Conservation (phyloP, 495 filamentous ascomycete genomes). For the Bryoglossum gracile region DNA sequence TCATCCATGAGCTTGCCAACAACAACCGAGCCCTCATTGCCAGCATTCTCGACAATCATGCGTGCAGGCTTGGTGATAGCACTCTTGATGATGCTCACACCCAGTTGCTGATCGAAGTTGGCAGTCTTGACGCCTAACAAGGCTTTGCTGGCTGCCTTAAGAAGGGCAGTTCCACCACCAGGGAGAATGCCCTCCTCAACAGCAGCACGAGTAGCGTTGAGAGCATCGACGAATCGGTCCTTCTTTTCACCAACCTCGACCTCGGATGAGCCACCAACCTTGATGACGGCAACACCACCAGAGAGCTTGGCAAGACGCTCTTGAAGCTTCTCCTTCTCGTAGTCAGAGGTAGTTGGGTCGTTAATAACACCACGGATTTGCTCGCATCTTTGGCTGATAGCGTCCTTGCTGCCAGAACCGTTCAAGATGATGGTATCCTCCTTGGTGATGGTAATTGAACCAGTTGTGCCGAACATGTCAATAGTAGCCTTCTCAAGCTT, state of each 20-base stretch:
- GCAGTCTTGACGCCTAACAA: slow-evolving; percentile 70
- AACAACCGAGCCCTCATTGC: slow-evolving; percentile 89
- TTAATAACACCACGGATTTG: slow-evolving; percentile 97
- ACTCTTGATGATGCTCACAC: slow-evolving; percentile 93
- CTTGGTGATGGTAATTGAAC: slow-evolving; percentile 99
- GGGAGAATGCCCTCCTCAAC: slow-evolving; percentile 98
- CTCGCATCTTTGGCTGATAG: slow-evolving; percentile 90
- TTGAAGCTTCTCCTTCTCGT: slow-evolving; percentile 99
- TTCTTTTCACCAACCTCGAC: slow-evolving; percentile 99
- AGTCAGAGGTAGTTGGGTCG: slow-evolving; percentile 89
- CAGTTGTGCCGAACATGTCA: slow-evolving; percentile 94
- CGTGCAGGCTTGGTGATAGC: slow-evolving; percentile 92
- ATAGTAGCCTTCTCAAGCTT: slow-evolving; percentile 96
- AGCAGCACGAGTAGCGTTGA: slow-evolving; percentile 96
- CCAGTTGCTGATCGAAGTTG: slow-evolving; percentile 99
- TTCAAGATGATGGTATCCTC: slow-evolving; percentile 99
- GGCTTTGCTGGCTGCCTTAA: slow-evolving; percentile 92
- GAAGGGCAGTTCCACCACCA: slow-evolving; percentile 93
- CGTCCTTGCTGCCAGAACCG: slow-evolving; percentile 92
- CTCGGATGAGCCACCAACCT: slow-evolving; percentile 94
- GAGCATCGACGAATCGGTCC: slow-evolving; percentile 95
- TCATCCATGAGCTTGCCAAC: slow-evolving; percentile 98
- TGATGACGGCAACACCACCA: slow-evolving; percentile 98
- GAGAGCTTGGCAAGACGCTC: slow-evolving; percentile 99
- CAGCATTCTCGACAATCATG: slow-evolving; percentile 96